Conservation (phyloP, 2,329 filamentous ascomycete genomes). For the Graphilbum ipis-grandicollis region DNA sequence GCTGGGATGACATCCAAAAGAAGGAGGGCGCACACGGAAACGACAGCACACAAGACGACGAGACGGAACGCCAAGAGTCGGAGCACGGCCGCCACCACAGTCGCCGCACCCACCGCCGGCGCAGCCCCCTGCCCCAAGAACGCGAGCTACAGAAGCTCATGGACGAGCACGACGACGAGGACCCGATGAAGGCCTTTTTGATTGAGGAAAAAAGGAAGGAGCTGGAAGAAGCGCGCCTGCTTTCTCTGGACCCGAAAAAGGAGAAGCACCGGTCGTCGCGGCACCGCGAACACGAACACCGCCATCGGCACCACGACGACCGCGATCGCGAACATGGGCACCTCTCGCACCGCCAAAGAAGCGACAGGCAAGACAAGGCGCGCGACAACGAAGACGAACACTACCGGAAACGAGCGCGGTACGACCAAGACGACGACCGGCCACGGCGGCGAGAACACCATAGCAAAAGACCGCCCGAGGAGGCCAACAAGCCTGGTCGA, state of each 20-base stretch:
- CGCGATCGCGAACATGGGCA: not conserved
- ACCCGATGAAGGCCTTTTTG: slow-evolving; percentile 89
- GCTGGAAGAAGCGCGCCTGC: slow-evolving; percentile 53
- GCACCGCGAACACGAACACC: not conserved
- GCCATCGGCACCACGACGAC: slow-evolving; percentile 1
- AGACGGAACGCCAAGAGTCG: slow-evolving; percentile 9
- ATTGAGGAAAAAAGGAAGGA: slow-evolving; percentile 86
- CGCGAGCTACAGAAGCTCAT: slow-evolving; percentile 59
- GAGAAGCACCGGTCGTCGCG: slow-evolving; percentile 23
- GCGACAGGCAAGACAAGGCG: not conserved
- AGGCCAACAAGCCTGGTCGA: too few relatives aligned
- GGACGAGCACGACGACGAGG: slow-evolving; percentile 75
- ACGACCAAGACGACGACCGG: too few relatives aligned
- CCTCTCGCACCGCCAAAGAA: not conserved
- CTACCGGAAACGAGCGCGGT: too few relatives aligned
- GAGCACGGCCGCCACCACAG: too few relatives aligned
- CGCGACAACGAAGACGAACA: too few relatives aligned
- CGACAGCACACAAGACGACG: slow-evolving; percentile 21
- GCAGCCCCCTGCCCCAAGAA: slow-evolving; percentile 55
- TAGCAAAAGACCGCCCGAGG: too few relatives aligned
- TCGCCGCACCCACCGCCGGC: slow-evolving; percentile 24
- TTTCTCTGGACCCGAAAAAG: slow-evolving; percentile 31
- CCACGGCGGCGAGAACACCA: too few relatives aligned
- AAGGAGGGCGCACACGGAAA: slow-evolving; percentile 23
- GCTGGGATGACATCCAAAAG: slow-evolving; percentile 41